These are phyloP conservation scores for Eragrostis curvula DNA, from an alignment of 176 grass and related monocot genomes.

Conservation along the genomic window DNA sequence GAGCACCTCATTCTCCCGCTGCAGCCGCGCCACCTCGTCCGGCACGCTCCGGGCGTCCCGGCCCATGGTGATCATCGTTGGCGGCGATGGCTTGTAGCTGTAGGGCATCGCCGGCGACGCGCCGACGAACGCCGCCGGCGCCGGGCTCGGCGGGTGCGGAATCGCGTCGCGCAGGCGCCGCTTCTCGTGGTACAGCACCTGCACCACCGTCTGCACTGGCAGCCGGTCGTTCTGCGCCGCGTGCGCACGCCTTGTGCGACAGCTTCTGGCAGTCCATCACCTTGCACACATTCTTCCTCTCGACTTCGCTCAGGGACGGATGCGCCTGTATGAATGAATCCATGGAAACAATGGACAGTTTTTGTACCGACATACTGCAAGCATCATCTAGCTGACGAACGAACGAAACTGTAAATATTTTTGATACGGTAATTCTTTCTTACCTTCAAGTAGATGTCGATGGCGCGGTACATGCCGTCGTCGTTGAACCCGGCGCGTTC, in stretches of 20 bases:
- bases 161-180: constrained; percentile 58
- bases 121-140: constrained; percentile 35
- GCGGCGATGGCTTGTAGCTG: constrained; percentile 40
- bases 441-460: constrained; percentile 95
- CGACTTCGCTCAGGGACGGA: constrained; percentile 57
- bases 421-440: not conserved
- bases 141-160: constrained; percentile 30
- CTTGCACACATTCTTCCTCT: constrained; percentile 82
- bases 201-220: constrained; percentile 83
- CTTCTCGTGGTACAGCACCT: constrained; percentile 88
- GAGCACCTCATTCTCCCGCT: constrained; percentile 90
- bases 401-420: not conserved
- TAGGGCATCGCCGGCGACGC: constrained; percentile 57
- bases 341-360: no score
- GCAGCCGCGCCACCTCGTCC: constrained; percentile 71
- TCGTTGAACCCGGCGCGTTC: constrained; percentile 75
- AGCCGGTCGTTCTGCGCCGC: constrained; percentile 91
- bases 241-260: constrained; percentile 86
- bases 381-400: not conserved
- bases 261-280: constrained; percentile 85
- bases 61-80: constrained; percentile 36
- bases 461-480: constrained; percentile 94
- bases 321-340: constrained; percentile 68
- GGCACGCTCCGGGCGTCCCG: constrained; percentile 32
- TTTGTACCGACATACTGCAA: no score